Base-by-base conservation (phyloP, 1,284 basidiomycete genomes). In the Trichosporon sp. region DNA sequence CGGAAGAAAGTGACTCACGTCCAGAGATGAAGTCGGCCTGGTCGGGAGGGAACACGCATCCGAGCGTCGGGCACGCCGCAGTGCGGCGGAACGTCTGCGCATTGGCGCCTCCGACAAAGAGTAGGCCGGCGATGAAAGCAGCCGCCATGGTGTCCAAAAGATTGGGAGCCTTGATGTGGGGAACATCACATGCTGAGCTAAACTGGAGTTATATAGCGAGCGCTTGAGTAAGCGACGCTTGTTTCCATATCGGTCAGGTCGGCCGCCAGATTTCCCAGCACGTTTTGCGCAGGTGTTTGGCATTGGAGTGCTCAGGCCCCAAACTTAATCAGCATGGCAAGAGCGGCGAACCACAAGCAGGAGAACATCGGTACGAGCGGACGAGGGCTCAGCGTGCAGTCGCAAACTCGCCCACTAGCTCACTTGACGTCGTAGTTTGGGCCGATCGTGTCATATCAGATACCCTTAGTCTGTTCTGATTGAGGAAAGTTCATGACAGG, bases 51-150 rank as follows among this genome's bases (percentile, higher is more conserved):
- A 80, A 82, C 46, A 84, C 69, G 73, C 83, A 84, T 26, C 83
- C 84, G 11, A 84, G 76, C 19, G 76, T 75, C 63, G 83, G 83
- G 73, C 83, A 84, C 0, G 83, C 81, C 4, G 81, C 83, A 0
- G 82, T 78, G 14, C 83, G 72, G 31, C 83, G 76, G 77, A 77
- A 84, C 0, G 83, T 84, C 78, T 85, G 84, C 12, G 79, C 84
- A 2, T 71, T 48, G 4, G 72, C 78, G 8, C 73, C 46, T 4
- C 76, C 69, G 12, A 78, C 78, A 19, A 78, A 51, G 26, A 79
- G 67, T 43, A 69, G 56, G 21, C 71, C 71, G 26, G 74, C 46
- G 51, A 77, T 54, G 16, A 78, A 68, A 21, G 12, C 7, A 10
- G 31, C 59, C 14, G 59, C 6, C 59, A 63, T 63, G 59, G 4